These are phyloP conservation scores for Verticillium nonalfalfae DNA, from an alignment of 2,329 filamentous ascomycete species.

Conservation along the genomic window DNA sequence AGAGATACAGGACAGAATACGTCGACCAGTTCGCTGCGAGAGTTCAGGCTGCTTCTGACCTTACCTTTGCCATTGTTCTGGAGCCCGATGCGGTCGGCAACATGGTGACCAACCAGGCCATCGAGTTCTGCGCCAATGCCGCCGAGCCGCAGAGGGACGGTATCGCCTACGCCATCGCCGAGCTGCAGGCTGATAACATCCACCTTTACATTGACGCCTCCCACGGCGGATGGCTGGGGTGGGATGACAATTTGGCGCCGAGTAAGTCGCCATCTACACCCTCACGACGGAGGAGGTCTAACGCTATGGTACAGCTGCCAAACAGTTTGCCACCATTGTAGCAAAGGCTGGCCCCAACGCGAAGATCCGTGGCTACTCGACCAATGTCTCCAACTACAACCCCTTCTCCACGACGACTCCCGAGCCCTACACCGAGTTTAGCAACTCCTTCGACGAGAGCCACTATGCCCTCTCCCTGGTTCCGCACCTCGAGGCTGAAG, in stretches of 20 bases:
- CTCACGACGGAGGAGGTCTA: neutral
- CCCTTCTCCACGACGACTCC: constrained; percentile 27
- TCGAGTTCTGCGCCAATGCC: constrained; percentile 29
- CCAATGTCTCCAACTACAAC: constrained; percentile 37
- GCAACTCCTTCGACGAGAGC: constrained; percentile 31
- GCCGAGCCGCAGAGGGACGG: constrained; percentile 30
- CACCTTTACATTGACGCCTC: constrained; percentile 34
- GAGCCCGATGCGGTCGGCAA: constrained; percentile 39
- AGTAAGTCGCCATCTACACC: constrained; percentile 13
- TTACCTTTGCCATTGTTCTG: constrained; percentile 34
- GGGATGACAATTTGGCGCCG: constrained; percentile 29
- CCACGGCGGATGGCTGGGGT: constrained; percentile 36
- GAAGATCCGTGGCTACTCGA: constrained; percentile 32
- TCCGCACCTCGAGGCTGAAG: constrained; percentile 27
- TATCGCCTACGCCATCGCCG: constrained; percentile 31
- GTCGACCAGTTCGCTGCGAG: constrained; percentile 30
- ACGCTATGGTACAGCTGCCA: constrained; percentile 22
- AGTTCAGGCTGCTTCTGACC: constrained; percentile 26
- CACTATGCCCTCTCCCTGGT: constrained; percentile 31
- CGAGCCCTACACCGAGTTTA: constrained; percentile 33
- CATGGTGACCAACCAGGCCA: constrained; percentile 29
- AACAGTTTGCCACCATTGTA: constrained; percentile 31
- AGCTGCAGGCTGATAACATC: constrained; percentile 29
- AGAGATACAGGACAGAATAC: constrained; percentile 32
- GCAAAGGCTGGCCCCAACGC: constrained; percentile 21